Evolutionary conservation across 2,329 filamentous ascomycete genomes (phyloP), one percentile per base, ranked within the genome.

Genomic region (Aspergillus latus): DNA sequence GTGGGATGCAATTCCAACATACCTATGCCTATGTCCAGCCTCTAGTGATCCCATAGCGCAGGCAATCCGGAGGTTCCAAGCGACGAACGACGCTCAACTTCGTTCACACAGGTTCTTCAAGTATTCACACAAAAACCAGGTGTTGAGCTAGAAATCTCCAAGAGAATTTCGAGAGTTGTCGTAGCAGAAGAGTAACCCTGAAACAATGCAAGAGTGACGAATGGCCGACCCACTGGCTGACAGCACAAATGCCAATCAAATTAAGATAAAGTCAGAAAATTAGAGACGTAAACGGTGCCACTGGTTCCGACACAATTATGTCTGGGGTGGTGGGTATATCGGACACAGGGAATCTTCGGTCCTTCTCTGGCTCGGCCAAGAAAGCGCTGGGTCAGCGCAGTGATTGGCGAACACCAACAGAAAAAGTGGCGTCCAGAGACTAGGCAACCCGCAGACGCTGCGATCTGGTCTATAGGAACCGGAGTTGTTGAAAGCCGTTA

Each of bases 31-130:
- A 57, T 66, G 61, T 54, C 65, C 68, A 58, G 69, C 66, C 67
- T 74, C 71, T 63, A 74, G 67, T 64, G 71, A 71, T 62, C 70
- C 71, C 72, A 75, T 75, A 62, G 68, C 64, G 69, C 66, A 64
- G 53, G 11, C 21, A 36, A 49, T 46, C 16, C 34, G 21, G n/a
- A 9, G 8, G 16, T 21, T 37, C 45, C 42, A 9, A 26, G 36
- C 10, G 15, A n/a, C 13, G n/a, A 48, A 37, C 29, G 37, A 40
- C 49, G 37, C 32, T 36, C 37, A 49, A 52, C 39, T 32, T 16
- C 28, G n/a, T 16, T 21, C 15, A 63, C 44, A 51, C 32, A 52
- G 42, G 11, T 13, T 10, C 36, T 36, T 21, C 8, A 11, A 30
- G 2, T 26, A 15, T 43, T 49, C 15, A 28, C 36, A 39, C 5